Base-by-base conservation (phyloP, 2,329 filamentous ascomycete species). In the Cladosporium sp. region DNA sequence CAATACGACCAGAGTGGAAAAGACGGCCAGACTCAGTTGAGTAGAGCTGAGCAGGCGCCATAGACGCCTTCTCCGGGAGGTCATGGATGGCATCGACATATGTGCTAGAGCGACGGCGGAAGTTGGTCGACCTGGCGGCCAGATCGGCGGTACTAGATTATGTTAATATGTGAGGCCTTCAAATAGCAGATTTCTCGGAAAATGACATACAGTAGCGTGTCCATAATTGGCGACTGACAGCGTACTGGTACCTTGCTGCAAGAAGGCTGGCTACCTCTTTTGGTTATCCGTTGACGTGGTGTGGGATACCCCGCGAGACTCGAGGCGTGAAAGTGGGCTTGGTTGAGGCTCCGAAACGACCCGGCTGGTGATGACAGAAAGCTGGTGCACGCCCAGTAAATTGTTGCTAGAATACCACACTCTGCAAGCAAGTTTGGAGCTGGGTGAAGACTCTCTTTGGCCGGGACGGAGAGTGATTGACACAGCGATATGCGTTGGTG, bases 81-180 rank as follows among this genome's bases (percentile, higher is more conserved):
- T 98, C 94, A 80, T 98, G 94, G 74, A 98, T 97, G 71, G 92
- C 94, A 84, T 98, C 95, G 74, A 97, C 93, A 78, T 96, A 97
- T 44, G 93, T 97, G 72, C 93, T 97, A 73, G 94, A 97, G 80
- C 92, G 92, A 74, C 95, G 90, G 70, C 93, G 90, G 78, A 96
- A 96, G 71, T 91, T 89, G 66, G 92, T 92, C 67, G 93, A 93
- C 78, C 92, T 97, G 71, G 91, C 92, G 78, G 93, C 92, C 73
- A 97, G 91, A 77, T 97, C 92, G 74, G 93, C 92, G 57, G 93
- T 97, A 68, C 92, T 95, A 73, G 49, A n/a, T 14, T 41, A 24
- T 64, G 38, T 67, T 38, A 69, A 67, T 15, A 59, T 32, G 28
- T 14, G 26, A 32, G 55, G 38, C 34, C 12, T 65, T 18, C 14